Conservation (phyloP, 1,284 basidiomycete species). For the Xanthoconium separans region DNA sequence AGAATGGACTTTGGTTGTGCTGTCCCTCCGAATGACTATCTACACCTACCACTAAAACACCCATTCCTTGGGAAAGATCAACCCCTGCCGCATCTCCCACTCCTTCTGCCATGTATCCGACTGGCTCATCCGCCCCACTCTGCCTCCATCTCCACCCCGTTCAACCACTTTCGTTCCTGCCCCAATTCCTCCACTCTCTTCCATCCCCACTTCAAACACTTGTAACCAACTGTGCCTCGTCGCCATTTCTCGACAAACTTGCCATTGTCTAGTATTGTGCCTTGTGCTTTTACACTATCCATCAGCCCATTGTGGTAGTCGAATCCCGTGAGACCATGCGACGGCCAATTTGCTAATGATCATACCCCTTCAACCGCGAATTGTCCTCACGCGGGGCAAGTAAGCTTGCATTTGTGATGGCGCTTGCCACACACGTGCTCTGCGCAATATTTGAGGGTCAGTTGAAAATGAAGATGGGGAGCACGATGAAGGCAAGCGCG, state of each 20-base stretch:
- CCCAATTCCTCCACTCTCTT: neutral
- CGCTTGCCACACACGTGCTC: neutral
- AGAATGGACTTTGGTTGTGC: too few species aligned
- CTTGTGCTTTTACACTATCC: neutral
- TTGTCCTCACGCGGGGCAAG: neutral
- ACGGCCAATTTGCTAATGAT: neutral
- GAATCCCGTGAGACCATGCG: neutral
- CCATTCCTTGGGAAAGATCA: neutral
- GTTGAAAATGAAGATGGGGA: neutral
- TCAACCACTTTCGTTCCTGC: neutral
- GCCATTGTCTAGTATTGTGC: neutral
- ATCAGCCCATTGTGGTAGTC: neutral
- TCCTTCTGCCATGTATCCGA: neutral
- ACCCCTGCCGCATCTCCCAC: neutral
- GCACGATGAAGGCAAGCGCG: constrained; percentile 1
- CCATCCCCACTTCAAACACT: neutral
- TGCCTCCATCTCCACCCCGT: neutral
- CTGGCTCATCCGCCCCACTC: neutral
- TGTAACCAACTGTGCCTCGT: neutral
- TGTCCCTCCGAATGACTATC: too few species aligned
- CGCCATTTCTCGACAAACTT: neutral
- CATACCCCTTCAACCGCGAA: neutral
- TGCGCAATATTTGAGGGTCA: neutral
- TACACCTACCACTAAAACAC: too few species aligned
- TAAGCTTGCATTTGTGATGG: neutral